Evolutionary conservation across 2,329 filamentous ascomycete species (phyloP), one percentile per base, ranked within the genome.

Genomic region (Helotiales sp.): DNA sequence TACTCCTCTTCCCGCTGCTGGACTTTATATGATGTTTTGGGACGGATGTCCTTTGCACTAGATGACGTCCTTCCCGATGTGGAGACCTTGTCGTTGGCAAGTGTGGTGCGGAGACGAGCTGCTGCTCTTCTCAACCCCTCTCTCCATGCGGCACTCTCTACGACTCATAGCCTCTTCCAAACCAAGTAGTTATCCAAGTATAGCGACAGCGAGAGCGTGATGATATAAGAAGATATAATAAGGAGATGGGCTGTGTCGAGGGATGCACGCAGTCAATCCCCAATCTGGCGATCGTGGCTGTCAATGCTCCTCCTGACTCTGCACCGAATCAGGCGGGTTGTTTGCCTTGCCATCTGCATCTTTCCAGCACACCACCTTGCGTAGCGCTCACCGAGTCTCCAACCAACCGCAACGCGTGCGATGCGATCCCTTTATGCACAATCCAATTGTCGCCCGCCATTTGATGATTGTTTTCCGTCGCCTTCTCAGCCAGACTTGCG

Each of bases 401-500:
- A 47, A 29, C 59, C 55, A 61, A 58, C 59, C 59, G 60, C 30
- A 54, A 38, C 22, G 27, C 24, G 22, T 29, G 47, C 27, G 30
- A 54, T 38, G 27, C 17, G 34, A 38, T 48, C 44, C 47, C 54
- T 46, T 62, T 57, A 64, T 64, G 63, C 65, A 63, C 47, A 58
- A 58, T 54, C 44, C 44, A 63, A 63, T 66, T 61, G 59, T 60
- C 24, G 30, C 42, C 36, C 38, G 30, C 55, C n/a, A 64, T 63
- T 64, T 59, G 63, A 62, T 44, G 48, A 52, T 55, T 38, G 36
- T 52, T 53, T 61, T 34, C 30, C 22, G 10, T 42, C 42, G 27
- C 48, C 51, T 49, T 51, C 42, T 52, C 51, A 53, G 58, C 52
- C 55, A 51, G 55, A 67, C 42, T 66, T 66, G 65, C 65, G 65